Evolutionary conservation across 768 basidiomycete species (phyloP).

Genomic region (Mycena capillaripes): DNA sequence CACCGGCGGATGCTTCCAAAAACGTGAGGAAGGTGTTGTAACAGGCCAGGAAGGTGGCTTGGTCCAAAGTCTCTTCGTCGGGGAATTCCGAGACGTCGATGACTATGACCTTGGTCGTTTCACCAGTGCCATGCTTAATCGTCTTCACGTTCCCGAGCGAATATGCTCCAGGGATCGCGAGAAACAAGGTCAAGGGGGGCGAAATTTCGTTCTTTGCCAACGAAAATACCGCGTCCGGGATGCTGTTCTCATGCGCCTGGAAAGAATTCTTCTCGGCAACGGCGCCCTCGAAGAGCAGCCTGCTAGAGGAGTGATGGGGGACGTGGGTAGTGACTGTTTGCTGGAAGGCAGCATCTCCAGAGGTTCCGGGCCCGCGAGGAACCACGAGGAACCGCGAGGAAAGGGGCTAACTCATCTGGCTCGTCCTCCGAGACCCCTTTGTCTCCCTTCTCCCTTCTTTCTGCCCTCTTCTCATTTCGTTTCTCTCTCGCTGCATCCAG

Average conservation of each 20-base stretch:
- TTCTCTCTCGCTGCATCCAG: not conserved
- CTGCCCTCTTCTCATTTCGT: constrained; percentile 10
- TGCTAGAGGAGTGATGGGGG: not conserved
- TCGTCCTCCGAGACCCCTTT: constrained; percentile 14
- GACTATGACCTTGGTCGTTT: constrained; percentile 8
- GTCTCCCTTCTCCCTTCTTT: not conserved
- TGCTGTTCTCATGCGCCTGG: constrained; percentile 10
- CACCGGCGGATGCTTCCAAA: not conserved
- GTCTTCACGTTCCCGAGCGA: constrained; percentile 21
- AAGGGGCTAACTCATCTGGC: constrained; percentile 3
- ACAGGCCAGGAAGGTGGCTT: not conserved
- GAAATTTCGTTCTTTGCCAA: constrained; percentile 25
- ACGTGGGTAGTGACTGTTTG: not conserved
- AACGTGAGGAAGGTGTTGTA: constrained; percentile 23
- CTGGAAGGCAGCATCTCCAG: not conserved
- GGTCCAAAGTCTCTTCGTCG: not conserved
- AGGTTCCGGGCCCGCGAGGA: too few relatives aligned
- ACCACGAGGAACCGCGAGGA: constrained; percentile 6
- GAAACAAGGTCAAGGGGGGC: constrained; percentile 4
- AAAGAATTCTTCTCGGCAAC: too few relatives aligned
- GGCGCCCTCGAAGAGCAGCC: constrained; percentile 3
- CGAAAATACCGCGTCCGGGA: constrained; percentile 6
- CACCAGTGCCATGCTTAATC: constrained; percentile 20
- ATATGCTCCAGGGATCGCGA: constrained; percentile 10
- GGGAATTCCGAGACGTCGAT: constrained; percentile 17